Base-by-base conservation (phyloP, 805 yeast species). In the Schwanniomyces polymorphus region DNA sequence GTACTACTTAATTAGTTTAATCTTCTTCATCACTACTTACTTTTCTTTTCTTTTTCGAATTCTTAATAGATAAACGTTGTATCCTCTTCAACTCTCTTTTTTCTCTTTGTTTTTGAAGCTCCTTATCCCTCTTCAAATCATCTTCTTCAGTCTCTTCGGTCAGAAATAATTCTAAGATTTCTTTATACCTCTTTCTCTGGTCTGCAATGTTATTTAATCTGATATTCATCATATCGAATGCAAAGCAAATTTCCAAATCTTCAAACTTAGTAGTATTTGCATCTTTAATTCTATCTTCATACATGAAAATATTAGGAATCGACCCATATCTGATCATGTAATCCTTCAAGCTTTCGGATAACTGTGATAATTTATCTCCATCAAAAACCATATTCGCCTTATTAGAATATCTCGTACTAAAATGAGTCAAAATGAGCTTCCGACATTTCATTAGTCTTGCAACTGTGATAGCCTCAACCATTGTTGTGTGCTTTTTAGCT, bases 401-500 rank as follows among this genome's bases (percentile, higher is more conserved):
- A 46, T 65, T 70, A 6, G 75, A 67, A 50, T 89, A 94, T 52
- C 99, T 76, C 53, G 94, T 95, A 48, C 96, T 87, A 68, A 94
- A 91, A 69, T 94, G 99, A 0, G 99, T 94, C 37, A 94, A 70
- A 4, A 94, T 71, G 25, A 90, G 66, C 52, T 84, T 81, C 27
- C 76, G 72, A 21, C 91, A 90, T 18, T 77, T 67, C 98, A 94
- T 92, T 31, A 71, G 64, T 46, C 78, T 72, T 0, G 88, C 82
- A 2, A 91, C 83, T 12, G 70, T 72, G 26, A 91, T 74, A 0
- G 98, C 98, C 60, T 92, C 98, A 17, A 86, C 79, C 46, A 91
- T 81, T 0, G 99, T 94, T 11, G 96, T 84, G 61, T 94, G 99
- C 50, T 82, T 80, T 62, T 94, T 94, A 28, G 79, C 75, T 25